A percentile compares a stretch with the other conserved stretches of the same genome.
phyloP scores from a whole-genome alignment of 2,329 filamentous ascomycete species.

The Trichoderma arundinaceum region DNA sequence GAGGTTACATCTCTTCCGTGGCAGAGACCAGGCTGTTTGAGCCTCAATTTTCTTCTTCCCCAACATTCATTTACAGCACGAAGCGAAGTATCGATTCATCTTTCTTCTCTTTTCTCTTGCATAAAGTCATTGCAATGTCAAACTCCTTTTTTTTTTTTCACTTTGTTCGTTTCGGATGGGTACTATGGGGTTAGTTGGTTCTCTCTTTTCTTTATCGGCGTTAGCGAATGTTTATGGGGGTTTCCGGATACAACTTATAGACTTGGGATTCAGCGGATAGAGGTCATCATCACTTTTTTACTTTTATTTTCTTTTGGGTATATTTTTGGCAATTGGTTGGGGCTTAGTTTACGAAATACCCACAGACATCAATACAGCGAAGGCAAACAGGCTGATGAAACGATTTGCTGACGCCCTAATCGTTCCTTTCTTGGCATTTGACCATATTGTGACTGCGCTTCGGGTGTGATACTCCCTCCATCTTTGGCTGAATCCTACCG shows the following conservation, averaged over 20 bases:
- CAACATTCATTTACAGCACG: background rate
- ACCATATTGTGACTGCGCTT: background rate
- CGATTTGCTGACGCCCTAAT: background rate
- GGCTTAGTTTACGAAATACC: constrained; percentile 19
- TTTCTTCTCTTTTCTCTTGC: background rate
- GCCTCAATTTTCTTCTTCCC: background rate
- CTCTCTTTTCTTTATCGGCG: background rate
- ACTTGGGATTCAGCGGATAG: constrained; percentile 24
- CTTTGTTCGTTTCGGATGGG: background rate
- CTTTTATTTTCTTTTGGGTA: background rate
- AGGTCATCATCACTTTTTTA: constrained; percentile 17
- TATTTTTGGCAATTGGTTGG: constrained; percentile 1
- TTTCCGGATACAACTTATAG: constrained; percentile 24
- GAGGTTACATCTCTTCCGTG: constrained; percentile 46
- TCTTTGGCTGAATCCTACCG: background rate
- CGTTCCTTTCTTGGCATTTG: background rate
- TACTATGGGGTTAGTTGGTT: background rate
- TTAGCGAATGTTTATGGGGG: background rate
- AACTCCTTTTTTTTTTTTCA: background rate
- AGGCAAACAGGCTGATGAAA: background rate
- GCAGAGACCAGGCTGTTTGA: constrained; percentile 44
- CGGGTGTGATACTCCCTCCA: too few species aligned
- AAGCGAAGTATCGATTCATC: background rate
- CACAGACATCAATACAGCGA: constrained; percentile 3
- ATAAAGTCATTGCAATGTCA: background rate